Conservation (phyloP, 345 rosid genomes). For the Populus simonii region DNA sequence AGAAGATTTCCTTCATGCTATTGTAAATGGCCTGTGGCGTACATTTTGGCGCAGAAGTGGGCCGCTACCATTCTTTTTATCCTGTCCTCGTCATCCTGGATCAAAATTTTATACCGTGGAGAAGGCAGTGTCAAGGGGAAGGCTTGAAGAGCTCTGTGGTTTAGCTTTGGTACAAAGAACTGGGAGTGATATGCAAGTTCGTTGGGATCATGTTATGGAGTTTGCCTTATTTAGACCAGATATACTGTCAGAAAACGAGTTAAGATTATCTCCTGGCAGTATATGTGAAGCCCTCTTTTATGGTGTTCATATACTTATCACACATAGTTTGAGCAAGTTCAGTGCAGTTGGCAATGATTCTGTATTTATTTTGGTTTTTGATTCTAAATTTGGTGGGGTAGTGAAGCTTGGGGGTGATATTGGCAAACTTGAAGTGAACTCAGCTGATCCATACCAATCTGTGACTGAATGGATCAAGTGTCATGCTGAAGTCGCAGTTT, state of each 20-base stretch:
- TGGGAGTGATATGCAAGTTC: slow-evolving; percentile 37
- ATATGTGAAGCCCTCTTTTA: slow-evolving; percentile 65
- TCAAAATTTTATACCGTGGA: slow-evolving; percentile 52
- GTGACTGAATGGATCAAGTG: slow-evolving; percentile 51
- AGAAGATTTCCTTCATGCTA: slow-evolving; percentile 58
- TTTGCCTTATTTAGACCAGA: slow-evolving; percentile 42
- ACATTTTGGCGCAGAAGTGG: slow-evolving; percentile 61
- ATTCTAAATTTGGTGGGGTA: slow-evolving; percentile 59
- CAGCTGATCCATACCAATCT: slow-evolving; percentile 36
- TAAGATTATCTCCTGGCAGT: slow-evolving; percentile 41
- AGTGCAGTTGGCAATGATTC: slow-evolving; percentile 29
- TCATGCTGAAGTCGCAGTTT: slow-evolving; percentile 48
- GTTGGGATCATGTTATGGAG: slow-evolving; percentile 52
- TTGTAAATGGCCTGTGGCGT: slow-evolving; percentile 52
- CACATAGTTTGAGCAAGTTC: slow-evolving; percentile 47
- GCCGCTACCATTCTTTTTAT: slow-evolving; percentile 45
- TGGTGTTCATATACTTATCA: slow-evolving; percentile 51
- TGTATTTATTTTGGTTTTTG: slow-evolving; percentile 49
- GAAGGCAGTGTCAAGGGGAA: slow-evolving; percentile 51
- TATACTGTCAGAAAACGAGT: slow-evolving; percentile 39
- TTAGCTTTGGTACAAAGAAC: slow-evolving; percentile 47
- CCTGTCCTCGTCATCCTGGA: slow-evolving; percentile 45
- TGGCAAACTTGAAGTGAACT: slow-evolving; percentile 34
- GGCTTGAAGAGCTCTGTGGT: slow-evolving; percentile 49
- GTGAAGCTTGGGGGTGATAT: slow-evolving; percentile 58